Evolutionary conservation across 2,329 filamentous ascomycete genomes (phyloP), one percentile per base, ranked within the genome.

Genomic region (Alternaria sp.): DNA sequence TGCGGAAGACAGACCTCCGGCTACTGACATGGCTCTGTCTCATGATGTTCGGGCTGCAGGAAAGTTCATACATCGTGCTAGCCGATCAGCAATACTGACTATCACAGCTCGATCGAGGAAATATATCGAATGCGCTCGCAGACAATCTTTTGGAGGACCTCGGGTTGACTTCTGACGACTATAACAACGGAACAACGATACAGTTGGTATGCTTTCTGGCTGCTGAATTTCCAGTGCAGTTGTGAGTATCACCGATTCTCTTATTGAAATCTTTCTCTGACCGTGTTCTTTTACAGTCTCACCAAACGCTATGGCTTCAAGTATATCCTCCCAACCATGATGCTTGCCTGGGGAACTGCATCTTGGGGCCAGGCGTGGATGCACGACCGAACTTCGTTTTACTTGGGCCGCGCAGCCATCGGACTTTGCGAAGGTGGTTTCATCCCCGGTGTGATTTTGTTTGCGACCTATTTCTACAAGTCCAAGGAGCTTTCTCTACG

Each of bases 151-250:
- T 78, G 43, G 66, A 71, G 1, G 76, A 78, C 32, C 71, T 78
- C 11, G 64, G 66, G 2, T 64, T 78, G 21, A 77, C 70, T 2
- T 73, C 67, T 15, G 74, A 77, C 59, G 75, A 77, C 54, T 78
- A 77, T 63, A 78, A 78, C 64, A 74, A 77, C 40, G 74, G 76
- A 40, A 76, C 78, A 17, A 81, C 80, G 0, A 81, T 91, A 10
- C 95, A 96, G 83, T 93, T 93, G 80, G 86, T 87, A 23, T 93
- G 92, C 77, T 96, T 96, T 82, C 93, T 97, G n/a, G 66, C 70
- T 3, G 81, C 82, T 0, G 82, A 82, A 54, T 78, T 84, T 19
- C 82, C 82, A 0, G 81, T 81, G 0, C 71, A 81, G 43, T 74
- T 83, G 59, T 62, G 49, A 59, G 59, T 62, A 30, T 8, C 5